Percentiles rank a stretch among this genome's conserved stretches.
phyloP scores from a whole-genome alignment of 2,329 filamentous ascomycete genomes.

The Akanthomyces lecanii region DNA sequence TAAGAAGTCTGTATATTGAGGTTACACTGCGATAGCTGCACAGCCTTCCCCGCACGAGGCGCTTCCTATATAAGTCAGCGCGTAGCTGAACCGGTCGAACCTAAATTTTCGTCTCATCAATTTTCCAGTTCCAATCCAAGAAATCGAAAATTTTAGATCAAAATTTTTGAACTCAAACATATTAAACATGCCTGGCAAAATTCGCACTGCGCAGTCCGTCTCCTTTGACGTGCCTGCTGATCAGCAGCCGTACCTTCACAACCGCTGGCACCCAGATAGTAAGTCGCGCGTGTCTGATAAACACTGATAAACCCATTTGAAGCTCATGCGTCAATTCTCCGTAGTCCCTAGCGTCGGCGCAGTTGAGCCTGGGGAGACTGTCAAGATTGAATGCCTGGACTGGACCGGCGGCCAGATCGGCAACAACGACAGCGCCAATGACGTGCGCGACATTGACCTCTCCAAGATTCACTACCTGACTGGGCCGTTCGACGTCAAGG shows the following conservation, averaged over 20 bases:
- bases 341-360: slow-evolving; percentile 68
- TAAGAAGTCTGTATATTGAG: background rate
- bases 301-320: slow-evolving; percentile 6
- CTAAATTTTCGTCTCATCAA: background rate
- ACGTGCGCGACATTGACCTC: slow-evolving; percentile 78
- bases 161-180: background rate
- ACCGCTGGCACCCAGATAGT: slow-evolving; percentile 92
- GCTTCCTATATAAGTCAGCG: background rate
- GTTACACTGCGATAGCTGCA: background rate
- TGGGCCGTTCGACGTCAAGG: slow-evolving; percentile 83
- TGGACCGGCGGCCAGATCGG: slow-evolving; percentile 81
- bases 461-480: slow-evolving; percentile 84
- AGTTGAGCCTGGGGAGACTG: slow-evolving; percentile 79
- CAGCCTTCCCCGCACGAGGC: slow-evolving; percentile 3
- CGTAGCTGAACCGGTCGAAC: background rate
- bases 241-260: slow-evolving; percentile 69
- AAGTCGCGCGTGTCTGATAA: slow-evolving; percentile 26
- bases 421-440: slow-evolving; percentile 87
- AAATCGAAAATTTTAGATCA: background rate
- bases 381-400: slow-evolving; percentile 90
- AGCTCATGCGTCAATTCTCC: background rate
- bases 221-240: slow-evolving; percentile 67
- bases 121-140: background rate
- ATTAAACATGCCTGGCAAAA: slow-evolving; percentile 36
- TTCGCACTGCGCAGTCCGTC: slow-evolving; percentile 70